These are phyloP conservation scores for Gossypium ekmanianum DNA, from an alignment of 345 rosid genomes.

Conservation along the genomic window DNA sequence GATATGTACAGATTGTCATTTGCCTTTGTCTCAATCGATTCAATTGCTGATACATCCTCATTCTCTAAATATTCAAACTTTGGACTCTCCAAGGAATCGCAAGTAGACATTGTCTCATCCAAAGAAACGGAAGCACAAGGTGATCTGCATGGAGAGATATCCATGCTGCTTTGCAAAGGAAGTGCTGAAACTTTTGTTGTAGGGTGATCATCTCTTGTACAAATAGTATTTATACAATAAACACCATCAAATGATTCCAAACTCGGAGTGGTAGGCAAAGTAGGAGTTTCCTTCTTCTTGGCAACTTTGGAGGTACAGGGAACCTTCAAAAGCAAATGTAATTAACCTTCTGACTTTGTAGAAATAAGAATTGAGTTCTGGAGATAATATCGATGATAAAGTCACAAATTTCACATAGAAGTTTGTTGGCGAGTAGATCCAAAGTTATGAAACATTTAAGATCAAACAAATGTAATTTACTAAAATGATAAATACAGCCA, in stretches of 20 bases:
- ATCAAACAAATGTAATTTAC: background rate
- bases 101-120: constrained; percentile 32
- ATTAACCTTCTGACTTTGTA: background rate
- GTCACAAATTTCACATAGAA: background rate
- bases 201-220: background rate
- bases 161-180: background rate
- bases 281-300: constrained; percentile 4
- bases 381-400: background rate
- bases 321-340: constrained; percentile 9
- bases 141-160: constrained; percentile 7
- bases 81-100: constrained; percentile 26
- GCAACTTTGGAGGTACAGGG: constrained; percentile 12
- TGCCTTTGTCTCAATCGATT: background rate
- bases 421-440: background rate
- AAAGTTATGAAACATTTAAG: background rate
- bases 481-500: background rate
- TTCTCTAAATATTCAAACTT: constrained; percentile 25
- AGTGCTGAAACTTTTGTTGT: background rate
- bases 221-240: constrained; percentile 3
- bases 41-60: constrained; percentile 12
- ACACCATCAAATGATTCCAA: background rate
- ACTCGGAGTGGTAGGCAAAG: constrained; percentile 13
- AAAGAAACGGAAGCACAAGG: constrained; percentile 17
- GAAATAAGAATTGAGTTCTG: background rate
- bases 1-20: constrained; percentile 1